Percentiles rank a stretch among this genome's conserved stretches.
Conservation (phyloP, 2,329 filamentous ascomycete genomes). For the Aspergillus pseudoviridinutans region DNA sequence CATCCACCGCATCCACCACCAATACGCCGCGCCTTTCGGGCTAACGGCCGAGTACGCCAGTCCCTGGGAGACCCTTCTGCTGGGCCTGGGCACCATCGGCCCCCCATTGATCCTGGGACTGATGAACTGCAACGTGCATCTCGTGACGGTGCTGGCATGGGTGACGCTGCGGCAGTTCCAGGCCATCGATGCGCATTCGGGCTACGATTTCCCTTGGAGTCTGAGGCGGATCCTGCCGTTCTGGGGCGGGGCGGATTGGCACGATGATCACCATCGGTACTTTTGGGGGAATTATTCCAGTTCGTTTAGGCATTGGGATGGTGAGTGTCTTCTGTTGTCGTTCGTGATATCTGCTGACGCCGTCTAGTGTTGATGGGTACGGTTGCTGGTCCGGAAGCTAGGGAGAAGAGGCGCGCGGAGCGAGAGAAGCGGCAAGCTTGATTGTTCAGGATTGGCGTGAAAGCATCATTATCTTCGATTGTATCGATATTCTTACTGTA, state of each 20-base stretch:
- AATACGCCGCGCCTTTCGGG: constrained; percentile 93
- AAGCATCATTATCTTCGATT: too few species aligned
- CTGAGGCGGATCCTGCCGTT: constrained; percentile 80
- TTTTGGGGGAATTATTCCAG: constrained; percentile 97
- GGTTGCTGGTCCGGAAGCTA: constrained; percentile 17
- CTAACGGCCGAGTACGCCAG: constrained; percentile 94
- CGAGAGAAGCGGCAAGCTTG: neutral
- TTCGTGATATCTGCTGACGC: neutral
- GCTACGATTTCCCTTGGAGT: constrained; percentile 97
- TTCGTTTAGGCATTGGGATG: constrained; percentile 96
- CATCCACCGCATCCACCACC: constrained; percentile 97
- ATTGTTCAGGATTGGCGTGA: neutral
- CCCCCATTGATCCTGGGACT: constrained; percentile 74
- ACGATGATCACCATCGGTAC: constrained; percentile 92
- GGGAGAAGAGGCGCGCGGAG: constrained; percentile 7
- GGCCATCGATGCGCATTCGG: constrained; percentile 92
- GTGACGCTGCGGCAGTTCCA: constrained; percentile 87
- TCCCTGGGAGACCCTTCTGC: constrained; percentile 88
- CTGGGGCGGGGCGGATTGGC: constrained; percentile 93
- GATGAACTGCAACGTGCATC: constrained; percentile 78
- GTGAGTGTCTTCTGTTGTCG: constrained; percentile 9
- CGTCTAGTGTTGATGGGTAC: constrained; percentile 19
- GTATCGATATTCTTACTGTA: neutral
- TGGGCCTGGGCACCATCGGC: constrained; percentile 79
- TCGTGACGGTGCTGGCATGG: constrained; percentile 95